Conservation (phyloP, 108 stramenopile genomes). For the Cyclotella baltica region DNA sequence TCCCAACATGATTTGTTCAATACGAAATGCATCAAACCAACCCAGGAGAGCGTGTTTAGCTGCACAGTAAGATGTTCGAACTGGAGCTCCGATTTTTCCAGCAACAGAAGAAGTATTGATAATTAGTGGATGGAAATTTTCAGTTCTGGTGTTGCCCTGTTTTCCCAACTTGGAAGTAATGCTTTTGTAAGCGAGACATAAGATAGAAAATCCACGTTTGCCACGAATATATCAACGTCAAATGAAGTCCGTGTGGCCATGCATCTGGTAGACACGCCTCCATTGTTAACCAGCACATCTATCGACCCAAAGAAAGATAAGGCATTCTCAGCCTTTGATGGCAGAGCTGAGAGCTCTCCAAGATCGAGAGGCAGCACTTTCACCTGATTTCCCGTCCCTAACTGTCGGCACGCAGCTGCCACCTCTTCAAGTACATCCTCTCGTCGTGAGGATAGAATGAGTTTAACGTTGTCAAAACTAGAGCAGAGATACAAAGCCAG, state of each 20-base stretch:
- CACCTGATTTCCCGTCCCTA: neutral
- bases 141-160: neutral
- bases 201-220: constrained; percentile 11
- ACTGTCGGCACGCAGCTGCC: neutral
- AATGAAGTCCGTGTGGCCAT: constrained; percentile 3
- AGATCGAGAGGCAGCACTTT: constrained; percentile 19
- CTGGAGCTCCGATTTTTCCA: constrained; percentile 12
- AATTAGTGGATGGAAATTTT: constrained; percentile 8
- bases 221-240: constrained; percentile 2
- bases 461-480: constrained; percentile 2
- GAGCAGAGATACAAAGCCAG: constrained; percentile 18
- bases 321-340: constrained; percentile 4
- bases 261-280: constrained; percentile 17
- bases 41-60: constrained; percentile 15
- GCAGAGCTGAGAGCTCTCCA: constrained; percentile 1
- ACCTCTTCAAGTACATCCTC: constrained; percentile 9
- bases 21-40: constrained; percentile 24
- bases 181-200: constrained; percentile 22
- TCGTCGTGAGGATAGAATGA: constrained; percentile 15
- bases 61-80: constrained; percentile 14
- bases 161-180: constrained; percentile 18
- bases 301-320: constrained; percentile 10
- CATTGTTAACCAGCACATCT: constrained; percentile 21
- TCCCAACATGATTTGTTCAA: constrained; percentile 2
- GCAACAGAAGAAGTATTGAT: constrained; percentile 23